These are phyloP conservation scores for Ochromonas danica DNA, from an alignment of 108 stramenopile genomes.

Conservation along the genomic window DNA sequence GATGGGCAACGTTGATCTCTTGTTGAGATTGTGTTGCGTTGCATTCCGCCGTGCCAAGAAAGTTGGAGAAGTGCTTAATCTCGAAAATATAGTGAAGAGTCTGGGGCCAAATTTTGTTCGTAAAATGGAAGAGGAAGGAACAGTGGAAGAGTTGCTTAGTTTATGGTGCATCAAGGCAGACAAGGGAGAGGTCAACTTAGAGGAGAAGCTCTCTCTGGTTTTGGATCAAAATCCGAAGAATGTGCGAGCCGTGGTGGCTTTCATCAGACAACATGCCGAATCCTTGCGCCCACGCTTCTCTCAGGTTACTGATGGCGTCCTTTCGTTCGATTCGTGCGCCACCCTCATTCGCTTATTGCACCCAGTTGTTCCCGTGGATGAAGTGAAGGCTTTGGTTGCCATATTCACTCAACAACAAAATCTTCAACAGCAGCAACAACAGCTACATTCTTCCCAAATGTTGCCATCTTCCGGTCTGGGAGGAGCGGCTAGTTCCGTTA, in stretches of 20 bases:
- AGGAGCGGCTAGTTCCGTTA: not conserved
- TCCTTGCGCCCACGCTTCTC: slow-evolving; percentile 3
- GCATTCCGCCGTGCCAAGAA: not conserved
- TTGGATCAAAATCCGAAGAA: slow-evolving; percentile 5
- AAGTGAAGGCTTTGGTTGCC: not conserved
- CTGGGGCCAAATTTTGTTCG: not conserved
- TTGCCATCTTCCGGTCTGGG: not conserved
- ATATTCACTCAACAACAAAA: not conserved
- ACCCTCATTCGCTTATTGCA: slow-evolving; percentile 8
- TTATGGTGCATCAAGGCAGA: slow-evolving; percentile 28
- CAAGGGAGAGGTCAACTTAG: not conserved
- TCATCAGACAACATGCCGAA: slow-evolving; percentile 20
- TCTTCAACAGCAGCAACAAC: slow-evolving; percentile 4
- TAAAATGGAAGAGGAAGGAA: not conserved
- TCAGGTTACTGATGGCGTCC: not conserved
- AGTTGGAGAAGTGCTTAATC: not conserved
- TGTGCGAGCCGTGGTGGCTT: not conserved
- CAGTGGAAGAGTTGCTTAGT: slow-evolving; percentile 20
- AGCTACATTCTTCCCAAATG: not conserved
- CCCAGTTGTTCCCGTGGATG: not conserved
- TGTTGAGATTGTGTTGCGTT: slow-evolving; percentile 11
- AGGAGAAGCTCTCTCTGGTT: slow-evolving; percentile 7
- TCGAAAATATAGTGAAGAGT: not conserved
- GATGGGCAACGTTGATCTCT: slow-evolving; percentile 25
- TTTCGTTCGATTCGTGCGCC: slow-evolving; percentile 17